Conservation (phyloP, 1,284 basidiomycete genomes). For the Rhodotorula sp. region DNA sequence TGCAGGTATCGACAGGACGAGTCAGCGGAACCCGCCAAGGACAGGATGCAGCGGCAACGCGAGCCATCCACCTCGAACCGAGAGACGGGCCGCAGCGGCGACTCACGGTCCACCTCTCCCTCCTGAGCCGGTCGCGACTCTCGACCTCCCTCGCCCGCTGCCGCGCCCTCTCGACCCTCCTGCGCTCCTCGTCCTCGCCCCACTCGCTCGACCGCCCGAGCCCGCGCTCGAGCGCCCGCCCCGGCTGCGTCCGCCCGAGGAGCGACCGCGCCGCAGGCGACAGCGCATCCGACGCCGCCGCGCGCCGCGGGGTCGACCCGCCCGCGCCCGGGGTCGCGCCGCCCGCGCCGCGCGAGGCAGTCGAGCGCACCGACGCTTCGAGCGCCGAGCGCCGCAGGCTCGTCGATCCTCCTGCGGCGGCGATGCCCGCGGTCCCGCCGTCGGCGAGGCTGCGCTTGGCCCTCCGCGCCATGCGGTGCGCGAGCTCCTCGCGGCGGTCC, state of each 20-base stretch:
- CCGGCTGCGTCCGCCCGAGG: constrained; percentile 62
- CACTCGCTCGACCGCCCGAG: constrained; percentile 33
- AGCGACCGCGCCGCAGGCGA: constrained; percentile 77
- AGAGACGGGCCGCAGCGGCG: background rate
- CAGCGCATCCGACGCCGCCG: constrained; percentile 62
- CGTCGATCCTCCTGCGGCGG: constrained; percentile 54
- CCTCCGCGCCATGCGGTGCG: constrained; percentile 69
- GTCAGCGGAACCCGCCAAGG: no score
- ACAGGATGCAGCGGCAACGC: no score
- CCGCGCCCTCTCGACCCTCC: constrained; percentile 14
- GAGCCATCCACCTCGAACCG: no score
- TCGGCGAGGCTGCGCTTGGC: constrained; percentile 52
- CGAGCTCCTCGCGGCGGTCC: constrained; percentile 68
- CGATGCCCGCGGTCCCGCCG: constrained; percentile 53
- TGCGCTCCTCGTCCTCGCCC: constrained; percentile 14
- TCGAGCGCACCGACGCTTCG: constrained; percentile 1
- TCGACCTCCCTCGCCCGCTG: constrained; percentile 24
- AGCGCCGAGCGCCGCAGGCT: constrained; percentile 48
- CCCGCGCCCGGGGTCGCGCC: constrained; percentile 47
- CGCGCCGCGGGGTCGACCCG: constrained; percentile 47
- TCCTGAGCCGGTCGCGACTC: constrained; percentile 13
- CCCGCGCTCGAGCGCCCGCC: constrained; percentile 18
- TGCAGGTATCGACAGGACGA: background rate
- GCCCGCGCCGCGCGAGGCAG: constrained; percentile 52
- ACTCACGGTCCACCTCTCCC: constrained; percentile 39